phyloP scores from a whole-genome alignment of 2,329 filamentous ascomycete species.

The Corinectria fuckeliana region DNA sequence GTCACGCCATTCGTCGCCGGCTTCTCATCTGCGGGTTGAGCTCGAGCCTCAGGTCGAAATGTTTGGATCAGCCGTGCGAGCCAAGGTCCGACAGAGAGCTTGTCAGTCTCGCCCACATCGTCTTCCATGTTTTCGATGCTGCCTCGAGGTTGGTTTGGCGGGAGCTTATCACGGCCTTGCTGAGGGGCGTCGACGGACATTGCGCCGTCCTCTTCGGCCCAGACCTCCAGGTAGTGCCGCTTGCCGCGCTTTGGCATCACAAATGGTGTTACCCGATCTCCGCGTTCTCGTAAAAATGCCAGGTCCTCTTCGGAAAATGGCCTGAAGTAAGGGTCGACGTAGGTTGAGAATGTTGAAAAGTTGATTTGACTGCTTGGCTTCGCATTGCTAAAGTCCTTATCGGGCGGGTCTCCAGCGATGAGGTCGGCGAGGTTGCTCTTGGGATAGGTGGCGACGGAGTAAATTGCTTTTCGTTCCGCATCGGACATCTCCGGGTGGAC shows the following conservation, averaged over 20 bases:
- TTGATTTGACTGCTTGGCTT: slow-evolving; percentile 95
- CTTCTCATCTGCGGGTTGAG: slow-evolving; percentile 62
- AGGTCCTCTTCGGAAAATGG: slow-evolving; percentile 92
- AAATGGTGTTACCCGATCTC: slow-evolving; percentile 84
- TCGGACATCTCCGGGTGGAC: slow-evolving; percentile 78
- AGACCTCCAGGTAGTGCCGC: slow-evolving; percentile 86
- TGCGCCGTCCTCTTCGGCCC: slow-evolving; percentile 90
- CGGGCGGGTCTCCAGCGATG: slow-evolving; percentile 87
- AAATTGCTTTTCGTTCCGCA: slow-evolving; percentile 87
- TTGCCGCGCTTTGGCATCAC: slow-evolving; percentile 85
- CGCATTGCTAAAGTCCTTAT: slow-evolving; percentile 93
- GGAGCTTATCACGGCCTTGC: slow-evolving; percentile 68
- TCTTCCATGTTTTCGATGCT: slow-evolving; percentile 88
- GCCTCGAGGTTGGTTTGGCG: slow-evolving; percentile 83
- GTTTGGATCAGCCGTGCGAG: slow-evolving; percentile 80
- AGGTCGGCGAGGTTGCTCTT: slow-evolving; percentile 80
- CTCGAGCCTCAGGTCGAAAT: slow-evolving; percentile 77
- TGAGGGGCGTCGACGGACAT: slow-evolving; percentile 74
- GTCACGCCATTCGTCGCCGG: slow-evolving; percentile 58
- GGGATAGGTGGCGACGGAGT: slow-evolving; percentile 85
- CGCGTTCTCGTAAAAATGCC: slow-evolving; percentile 87
- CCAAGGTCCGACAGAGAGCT: slow-evolving; percentile 87
- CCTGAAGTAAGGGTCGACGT: slow-evolving; percentile 90
- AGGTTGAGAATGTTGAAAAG: slow-evolving; percentile 90
- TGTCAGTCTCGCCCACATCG: slow-evolving; percentile 84